Conservation (phyloP, 805 yeast species). For the Hyphopichia homilentoma region DNA sequence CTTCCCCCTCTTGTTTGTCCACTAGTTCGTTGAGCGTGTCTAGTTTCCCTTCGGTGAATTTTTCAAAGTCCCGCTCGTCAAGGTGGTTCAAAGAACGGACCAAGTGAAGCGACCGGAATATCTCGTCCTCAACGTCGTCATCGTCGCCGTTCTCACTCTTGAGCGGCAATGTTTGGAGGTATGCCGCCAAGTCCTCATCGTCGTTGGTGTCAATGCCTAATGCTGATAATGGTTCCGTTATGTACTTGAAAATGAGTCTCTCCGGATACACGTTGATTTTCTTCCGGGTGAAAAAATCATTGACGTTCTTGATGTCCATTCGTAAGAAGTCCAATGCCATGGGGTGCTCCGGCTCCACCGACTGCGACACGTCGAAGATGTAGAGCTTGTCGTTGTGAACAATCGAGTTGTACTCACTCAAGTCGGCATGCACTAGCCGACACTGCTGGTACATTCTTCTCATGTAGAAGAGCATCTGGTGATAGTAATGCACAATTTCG, state of each 20-base stretch:
- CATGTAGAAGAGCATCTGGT: constrained; percentile 79
- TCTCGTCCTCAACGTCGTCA: constrained; percentile 68
- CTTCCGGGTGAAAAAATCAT: constrained; percentile 73
- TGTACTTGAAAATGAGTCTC: constrained; percentile 73
- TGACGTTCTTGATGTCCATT: constrained; percentile 96
- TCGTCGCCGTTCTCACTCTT: constrained; percentile 54
- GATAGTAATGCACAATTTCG: constrained; percentile 64
- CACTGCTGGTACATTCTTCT: constrained; percentile 85
- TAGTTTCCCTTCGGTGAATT: constrained; percentile 74
- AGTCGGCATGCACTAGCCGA: constrained; percentile 91
- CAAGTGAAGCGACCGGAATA: constrained; percentile 76
- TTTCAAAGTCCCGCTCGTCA: constrained; percentile 85
- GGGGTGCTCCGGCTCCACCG: constrained; percentile 97
- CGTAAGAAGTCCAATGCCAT: constrained; percentile 91
- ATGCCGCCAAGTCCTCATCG: constrained; percentile 36
- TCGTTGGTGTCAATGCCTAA: constrained; percentile 37
- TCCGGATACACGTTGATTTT: constrained; percentile 80
- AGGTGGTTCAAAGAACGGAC: constrained; percentile 77
- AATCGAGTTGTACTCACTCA: constrained; percentile 90
- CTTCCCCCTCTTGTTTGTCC: constrained; percentile 22
- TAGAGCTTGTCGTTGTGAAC: constrained; percentile 76
- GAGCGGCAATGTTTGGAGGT: constrained; percentile 52
- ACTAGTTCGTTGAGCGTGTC: constrained; percentile 69
- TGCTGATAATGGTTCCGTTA: constrained; percentile 47
- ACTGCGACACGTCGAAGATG: constrained; percentile 94